Conservation (phyloP, 129 eudicot species). For the Erigeron canadensis region DNA sequence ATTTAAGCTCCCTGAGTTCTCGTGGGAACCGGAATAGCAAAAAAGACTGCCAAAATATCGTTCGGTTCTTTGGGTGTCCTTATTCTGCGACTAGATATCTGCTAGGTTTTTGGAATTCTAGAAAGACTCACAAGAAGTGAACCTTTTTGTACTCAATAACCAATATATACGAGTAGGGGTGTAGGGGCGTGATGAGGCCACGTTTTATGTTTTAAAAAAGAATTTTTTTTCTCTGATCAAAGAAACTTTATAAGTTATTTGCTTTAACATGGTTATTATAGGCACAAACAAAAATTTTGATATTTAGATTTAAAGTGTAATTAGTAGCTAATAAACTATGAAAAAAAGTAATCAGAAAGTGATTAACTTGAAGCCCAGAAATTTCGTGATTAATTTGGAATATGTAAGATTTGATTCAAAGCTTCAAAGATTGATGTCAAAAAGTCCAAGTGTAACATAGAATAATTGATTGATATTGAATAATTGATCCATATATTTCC, state of each 20-base stretch:
- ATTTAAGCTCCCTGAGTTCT: conserved; percentile 64
- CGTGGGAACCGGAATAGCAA: conserved; percentile 44
- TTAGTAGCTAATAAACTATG: neutral
- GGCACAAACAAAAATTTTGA: neutral
- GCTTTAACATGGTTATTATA: neutral
- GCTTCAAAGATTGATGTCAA: neutral
- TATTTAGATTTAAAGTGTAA: neutral
- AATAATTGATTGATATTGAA: too few species aligned
- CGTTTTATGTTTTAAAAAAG: conserved; percentile 13
- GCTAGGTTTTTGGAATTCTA: conserved; percentile 56
- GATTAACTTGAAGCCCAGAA: neutral
- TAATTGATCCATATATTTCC: too few species aligned
- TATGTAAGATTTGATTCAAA: neutral
- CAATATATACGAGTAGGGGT: conserved; percentile 2
- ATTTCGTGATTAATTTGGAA: neutral
- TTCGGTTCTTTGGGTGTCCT: conserved; percentile 69
- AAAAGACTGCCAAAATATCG: conserved; percentile 68
- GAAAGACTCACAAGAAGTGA: conserved; percentile 70
- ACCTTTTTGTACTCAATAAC: conserved; percentile 7
- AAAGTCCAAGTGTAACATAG: neutral
- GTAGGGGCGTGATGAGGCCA: conserved; percentile 3
- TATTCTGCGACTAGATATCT: conserved; percentile 45
- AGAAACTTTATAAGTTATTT: neutral
- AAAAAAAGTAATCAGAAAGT: neutral
- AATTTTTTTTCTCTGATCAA: conserved; percentile 18